Conservation (phyloP, 805 yeast genomes). For the Myxozyma kluyveri region DNA sequence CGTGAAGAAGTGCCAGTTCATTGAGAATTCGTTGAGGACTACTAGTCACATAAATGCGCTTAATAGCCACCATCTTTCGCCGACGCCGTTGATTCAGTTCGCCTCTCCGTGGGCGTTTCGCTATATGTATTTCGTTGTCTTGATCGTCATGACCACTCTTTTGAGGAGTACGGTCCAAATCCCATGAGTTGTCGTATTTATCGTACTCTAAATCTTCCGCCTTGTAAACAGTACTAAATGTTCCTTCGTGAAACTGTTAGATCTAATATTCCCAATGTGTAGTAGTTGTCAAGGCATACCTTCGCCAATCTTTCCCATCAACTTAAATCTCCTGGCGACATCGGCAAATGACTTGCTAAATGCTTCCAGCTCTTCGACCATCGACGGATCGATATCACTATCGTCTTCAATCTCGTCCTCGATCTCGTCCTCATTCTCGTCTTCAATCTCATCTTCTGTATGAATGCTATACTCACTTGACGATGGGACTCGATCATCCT, state of each 20-base stretch:
- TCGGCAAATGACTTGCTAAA: constrained; percentile 55
- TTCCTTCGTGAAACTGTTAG: constrained; percentile 42
- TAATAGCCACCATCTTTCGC: constrained; percentile 67
- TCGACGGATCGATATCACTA: constrained; percentile 42
- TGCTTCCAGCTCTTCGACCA: constrained; percentile 57
- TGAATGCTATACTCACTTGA: too few relatives aligned
- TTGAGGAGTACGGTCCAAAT: constrained; percentile 30
- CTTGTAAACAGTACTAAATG: constrained; percentile 60
- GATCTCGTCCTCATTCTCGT: constrained; percentile 3
- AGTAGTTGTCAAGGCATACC: constrained; percentile 12
- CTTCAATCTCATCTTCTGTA: constrained; percentile 12
- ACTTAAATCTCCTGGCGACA: constrained; percentile 48
- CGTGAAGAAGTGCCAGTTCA: constrained; percentile 75
- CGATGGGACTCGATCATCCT: too few relatives aligned
- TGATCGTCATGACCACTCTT: not conserved
- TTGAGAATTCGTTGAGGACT: constrained; percentile 88
- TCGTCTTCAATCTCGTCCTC: constrained; percentile 24
- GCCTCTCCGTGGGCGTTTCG: not conserved
- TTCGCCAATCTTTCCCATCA: constrained; percentile 62
- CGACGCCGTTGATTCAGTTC: not conserved
- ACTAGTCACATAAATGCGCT: constrained; percentile 90
- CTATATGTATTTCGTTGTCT: constrained; percentile 18
- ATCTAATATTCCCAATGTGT: too few relatives aligned
- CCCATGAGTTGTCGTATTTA: constrained; percentile 39
- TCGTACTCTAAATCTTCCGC: constrained; percentile 51